A percentile compares a stretch with the other conserved stretches of the same genome.
Evolutionary conservation across 495 filamentous ascomycete genomes (phyloP).

Genomic region (Umbilicaria muhlenbergii): DNA sequence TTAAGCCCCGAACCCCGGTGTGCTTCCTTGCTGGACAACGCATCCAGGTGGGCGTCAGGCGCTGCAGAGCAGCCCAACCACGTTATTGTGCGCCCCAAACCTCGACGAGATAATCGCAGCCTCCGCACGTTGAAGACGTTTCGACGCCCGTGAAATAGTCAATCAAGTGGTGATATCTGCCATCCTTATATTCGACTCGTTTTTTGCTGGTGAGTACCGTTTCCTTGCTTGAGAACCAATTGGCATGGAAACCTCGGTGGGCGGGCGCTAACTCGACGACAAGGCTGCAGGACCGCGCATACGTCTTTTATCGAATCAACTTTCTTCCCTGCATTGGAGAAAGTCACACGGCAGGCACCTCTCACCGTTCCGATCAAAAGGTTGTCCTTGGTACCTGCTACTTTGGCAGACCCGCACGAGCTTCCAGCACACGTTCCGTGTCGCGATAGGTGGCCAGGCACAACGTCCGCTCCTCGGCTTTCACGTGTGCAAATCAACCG

Average conservation of each 20-base stretch:
- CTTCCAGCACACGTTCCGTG: too few relatives aligned
- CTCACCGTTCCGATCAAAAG: too few relatives aligned
- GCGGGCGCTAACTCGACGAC: slow-evolving; percentile 10
- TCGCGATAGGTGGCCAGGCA: too few relatives aligned
- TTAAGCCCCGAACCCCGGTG: neutral
- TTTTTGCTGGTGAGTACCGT: slow-evolving; percentile 4
- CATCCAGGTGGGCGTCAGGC: slow-evolving; percentile 7
- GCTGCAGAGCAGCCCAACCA: slow-evolving; percentile 16
- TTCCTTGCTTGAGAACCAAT: slow-evolving; percentile 6
- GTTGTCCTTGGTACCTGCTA: too few relatives aligned
- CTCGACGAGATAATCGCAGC: neutral
- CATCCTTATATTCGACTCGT: slow-evolving; percentile 1
- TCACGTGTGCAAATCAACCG: too few relatives aligned
- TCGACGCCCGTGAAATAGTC: neutral
- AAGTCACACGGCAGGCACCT: too few relatives aligned
- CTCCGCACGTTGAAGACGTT: slow-evolving; percentile 1
- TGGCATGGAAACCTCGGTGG: neutral
- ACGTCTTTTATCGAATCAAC: slow-evolving; percentile 11
- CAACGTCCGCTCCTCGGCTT: too few relatives aligned
- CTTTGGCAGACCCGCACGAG: too few relatives aligned
- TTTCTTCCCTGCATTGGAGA: too few relatives aligned
- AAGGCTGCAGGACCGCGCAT: slow-evolving; percentile 16
- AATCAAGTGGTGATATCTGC: slow-evolving; percentile 1
- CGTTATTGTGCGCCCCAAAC: neutral
- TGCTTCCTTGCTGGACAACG: slow-evolving; percentile 10